Percentiles rank a stretch among this genome's conserved stretches.
These are phyloP conservation scores for Rhizopogon sp. DNA, from an alignment of 768 basidiomycete genomes.

Conservation along the genomic window DNA sequence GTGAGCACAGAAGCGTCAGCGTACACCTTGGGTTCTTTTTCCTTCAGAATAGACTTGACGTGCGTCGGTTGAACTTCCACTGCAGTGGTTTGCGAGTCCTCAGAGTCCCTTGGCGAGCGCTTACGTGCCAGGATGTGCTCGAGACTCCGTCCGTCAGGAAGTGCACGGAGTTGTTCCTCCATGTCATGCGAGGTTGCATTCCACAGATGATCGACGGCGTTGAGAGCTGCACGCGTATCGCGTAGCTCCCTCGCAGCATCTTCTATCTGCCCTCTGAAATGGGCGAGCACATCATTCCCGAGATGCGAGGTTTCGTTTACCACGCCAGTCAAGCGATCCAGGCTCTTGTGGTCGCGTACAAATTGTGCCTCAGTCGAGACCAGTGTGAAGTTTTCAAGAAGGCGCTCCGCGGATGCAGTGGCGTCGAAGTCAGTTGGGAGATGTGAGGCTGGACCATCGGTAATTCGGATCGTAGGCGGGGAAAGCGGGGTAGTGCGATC, in stretches of 20 bases:
- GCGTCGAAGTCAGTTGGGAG: constrained; percentile 41
- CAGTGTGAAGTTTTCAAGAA: constrained; percentile 50
- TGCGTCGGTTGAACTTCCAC: constrained; percentile 26
- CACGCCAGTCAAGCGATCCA: constrained; percentile 39
- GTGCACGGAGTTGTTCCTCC: constrained; percentile 33
- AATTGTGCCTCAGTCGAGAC: constrained; percentile 41
- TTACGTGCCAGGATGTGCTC: constrained; percentile 18
- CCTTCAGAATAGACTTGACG: constrained; percentile 10
- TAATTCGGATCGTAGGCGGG: constrained; percentile 10
- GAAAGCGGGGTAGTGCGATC: constrained; percentile 21
- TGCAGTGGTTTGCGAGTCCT: constrained; percentile 57
- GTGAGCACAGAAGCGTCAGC: constrained; percentile 16
- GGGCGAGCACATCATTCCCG: constrained; percentile 39
- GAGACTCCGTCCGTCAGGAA: constrained; percentile 6
- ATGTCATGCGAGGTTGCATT: constrained; percentile 40
- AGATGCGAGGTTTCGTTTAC: constrained; percentile 45
- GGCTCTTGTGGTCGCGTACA: constrained; percentile 29
- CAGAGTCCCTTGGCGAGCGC: constrained; percentile 53
- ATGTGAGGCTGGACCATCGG: constrained; percentile 31
- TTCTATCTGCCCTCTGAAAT: constrained; percentile 49
- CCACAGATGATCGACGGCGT: constrained; percentile 39
- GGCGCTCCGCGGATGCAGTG: constrained; percentile 37
- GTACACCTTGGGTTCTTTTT: constrained; percentile 11
- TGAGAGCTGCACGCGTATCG: constrained; percentile 39
- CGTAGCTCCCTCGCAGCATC: constrained; percentile 47